Conservation (phyloP, 169 alveolate genomes). For the Cyclospora cayetanensis region DNA sequence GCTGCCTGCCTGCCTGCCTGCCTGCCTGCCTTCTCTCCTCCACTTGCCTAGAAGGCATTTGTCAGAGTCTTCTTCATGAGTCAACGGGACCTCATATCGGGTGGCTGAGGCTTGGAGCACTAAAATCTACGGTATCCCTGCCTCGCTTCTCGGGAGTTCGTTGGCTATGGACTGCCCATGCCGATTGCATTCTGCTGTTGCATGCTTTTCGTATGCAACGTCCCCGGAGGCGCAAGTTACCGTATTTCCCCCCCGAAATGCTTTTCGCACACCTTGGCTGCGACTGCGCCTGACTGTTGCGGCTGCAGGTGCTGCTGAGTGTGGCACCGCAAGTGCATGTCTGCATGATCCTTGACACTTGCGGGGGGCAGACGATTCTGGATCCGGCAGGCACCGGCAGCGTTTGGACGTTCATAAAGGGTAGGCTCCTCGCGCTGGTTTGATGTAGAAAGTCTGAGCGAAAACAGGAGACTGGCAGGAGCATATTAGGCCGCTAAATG, state of each 20-base stretch:
- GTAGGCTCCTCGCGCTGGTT: conserved; percentile 53
- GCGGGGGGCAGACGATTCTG: conserved; percentile 90
- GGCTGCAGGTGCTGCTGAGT: conserved; percentile 69
- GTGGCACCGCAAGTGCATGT: conserved; percentile 79
- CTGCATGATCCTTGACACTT: conserved; percentile 87
- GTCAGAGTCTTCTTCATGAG: too few species aligned
- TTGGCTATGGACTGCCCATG: too few species aligned
- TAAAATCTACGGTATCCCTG: too few species aligned
- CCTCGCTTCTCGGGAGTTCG: too few species aligned
- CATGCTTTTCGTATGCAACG: background rate
- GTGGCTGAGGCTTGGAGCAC: too few species aligned
- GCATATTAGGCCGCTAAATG: too few species aligned
- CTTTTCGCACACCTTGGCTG: background rate
- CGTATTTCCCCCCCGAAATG: background rate
- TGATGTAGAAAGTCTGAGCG: too few species aligned
- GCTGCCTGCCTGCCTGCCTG: conserved; percentile 61
- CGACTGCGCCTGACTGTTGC: background rate
- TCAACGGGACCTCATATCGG: too few species aligned
- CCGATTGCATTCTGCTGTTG: background rate
- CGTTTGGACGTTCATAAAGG: conserved; percentile 86
- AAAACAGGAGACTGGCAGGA: too few species aligned
- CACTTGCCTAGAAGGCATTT: too few species aligned
- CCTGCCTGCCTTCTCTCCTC: too few species aligned
- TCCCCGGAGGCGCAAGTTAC: background rate
- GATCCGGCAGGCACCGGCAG: conserved; percentile 87